phyloP scores from a whole-genome alignment of 2,329 filamentous ascomycete species.

The Botrytis tulipae region DNA sequence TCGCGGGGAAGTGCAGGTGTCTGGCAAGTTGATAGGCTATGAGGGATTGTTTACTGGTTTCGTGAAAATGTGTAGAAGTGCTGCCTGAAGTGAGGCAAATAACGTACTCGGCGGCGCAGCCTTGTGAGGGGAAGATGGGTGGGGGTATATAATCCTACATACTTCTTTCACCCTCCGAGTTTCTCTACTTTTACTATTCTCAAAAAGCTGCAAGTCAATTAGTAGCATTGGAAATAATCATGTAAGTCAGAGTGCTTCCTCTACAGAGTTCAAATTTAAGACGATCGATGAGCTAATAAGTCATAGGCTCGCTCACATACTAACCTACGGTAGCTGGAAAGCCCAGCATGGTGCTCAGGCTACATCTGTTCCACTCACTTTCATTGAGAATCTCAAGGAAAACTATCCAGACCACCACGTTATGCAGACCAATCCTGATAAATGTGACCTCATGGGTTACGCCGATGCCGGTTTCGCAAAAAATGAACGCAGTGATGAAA shows the following conservation, averaged over 20 bases:
- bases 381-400: conserved; percentile 23
- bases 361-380: conserved; percentile 21
- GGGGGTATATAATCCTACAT: not conserved
- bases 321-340: conserved; percentile 2
- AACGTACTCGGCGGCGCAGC: not conserved
- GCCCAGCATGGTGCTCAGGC: conserved; percentile 18
- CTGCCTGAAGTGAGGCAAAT: not conserved
- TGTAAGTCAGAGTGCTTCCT: not conserved
- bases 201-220: not conserved
- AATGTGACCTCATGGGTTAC: conserved; percentile 29
- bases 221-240: not conserved
- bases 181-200: not conserved
- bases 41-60: not conserved
- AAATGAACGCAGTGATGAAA: not conserved
- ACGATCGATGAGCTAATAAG: not conserved
- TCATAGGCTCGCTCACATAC: too few relatives aligned
- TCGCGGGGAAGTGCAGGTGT: not conserved
- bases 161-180: not conserved
- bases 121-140: not conserved
- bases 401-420: conserved; percentile 24
- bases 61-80: not conserved
- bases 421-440: conserved; percentile 3
- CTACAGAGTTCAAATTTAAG: not conserved
- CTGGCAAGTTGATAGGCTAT: too few relatives aligned
- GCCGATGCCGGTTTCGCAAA: conserved; percentile 26